Evolutionary conservation across 306 rosid species (phyloP).

Genomic region (Neltuma alba): DNA sequence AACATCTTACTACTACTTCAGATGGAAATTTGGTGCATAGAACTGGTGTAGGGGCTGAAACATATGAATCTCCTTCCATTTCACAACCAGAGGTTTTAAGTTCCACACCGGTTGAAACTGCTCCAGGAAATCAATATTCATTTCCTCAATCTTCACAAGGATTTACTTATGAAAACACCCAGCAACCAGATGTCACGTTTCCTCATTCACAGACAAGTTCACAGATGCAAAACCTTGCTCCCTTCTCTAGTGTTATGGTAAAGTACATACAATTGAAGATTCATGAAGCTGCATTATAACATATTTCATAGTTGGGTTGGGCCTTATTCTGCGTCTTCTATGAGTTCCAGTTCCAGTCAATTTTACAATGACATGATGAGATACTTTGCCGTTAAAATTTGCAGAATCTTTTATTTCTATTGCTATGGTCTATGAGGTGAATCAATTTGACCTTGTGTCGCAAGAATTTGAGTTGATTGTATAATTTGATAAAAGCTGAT

Average conservation of each 20-base stretch:
- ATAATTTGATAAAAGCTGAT: background rate
- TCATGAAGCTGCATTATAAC: background rate
- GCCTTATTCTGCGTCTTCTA: background rate
- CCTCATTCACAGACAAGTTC: constrained; percentile 65
- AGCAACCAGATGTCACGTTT: constrained; percentile 55
- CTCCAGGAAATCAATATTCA: constrained; percentile 65
- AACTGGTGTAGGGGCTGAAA: constrained; percentile 55
- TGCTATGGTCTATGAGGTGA: background rate
- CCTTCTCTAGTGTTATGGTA: constrained; percentile 81
- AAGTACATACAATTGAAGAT: background rate
- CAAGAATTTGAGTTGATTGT: background rate
- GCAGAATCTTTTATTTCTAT: background rate
- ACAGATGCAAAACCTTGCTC: constrained; percentile 71
- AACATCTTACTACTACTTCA: constrained; percentile 55
- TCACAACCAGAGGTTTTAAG: constrained; percentile 70
- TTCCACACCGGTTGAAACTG: constrained; percentile 62
- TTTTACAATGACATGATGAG: constrained; percentile 1
- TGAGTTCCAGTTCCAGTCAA: constrained; percentile 18
- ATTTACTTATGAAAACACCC: constrained; percentile 64
- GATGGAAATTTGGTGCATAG: constrained; percentile 71
- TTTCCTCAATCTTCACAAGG: constrained; percentile 75
- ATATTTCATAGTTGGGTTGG: background rate
- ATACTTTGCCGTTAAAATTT: background rate
- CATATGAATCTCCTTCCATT: constrained; percentile 68
- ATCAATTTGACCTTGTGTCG: constrained; percentile 5